Conservation (phyloP, 2,329 filamentous ascomycete genomes). For the Neoarthrinium moseri region DNA sequence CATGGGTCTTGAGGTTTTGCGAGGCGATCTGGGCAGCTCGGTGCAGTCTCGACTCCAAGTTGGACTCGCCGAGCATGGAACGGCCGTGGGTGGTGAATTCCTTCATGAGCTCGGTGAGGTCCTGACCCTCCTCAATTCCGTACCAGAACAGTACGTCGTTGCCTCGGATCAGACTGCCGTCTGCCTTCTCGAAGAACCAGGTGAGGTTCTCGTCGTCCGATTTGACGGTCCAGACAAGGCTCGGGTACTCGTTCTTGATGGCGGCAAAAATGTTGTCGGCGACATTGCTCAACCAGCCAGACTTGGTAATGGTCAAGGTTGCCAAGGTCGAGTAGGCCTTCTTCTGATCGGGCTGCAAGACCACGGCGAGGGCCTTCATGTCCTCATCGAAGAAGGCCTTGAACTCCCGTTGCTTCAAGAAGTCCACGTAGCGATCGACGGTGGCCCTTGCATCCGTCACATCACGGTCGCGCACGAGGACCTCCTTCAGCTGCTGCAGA, state of each 20-base stretch:
- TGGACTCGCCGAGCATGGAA: constrained; percentile 85
- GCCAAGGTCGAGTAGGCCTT: constrained; percentile 77
- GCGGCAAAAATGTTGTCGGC: constrained; percentile 93
- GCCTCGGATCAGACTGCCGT: constrained; percentile 82
- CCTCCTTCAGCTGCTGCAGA: constrained; percentile 73
- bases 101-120: constrained; percentile 51
- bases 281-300: constrained; percentile 91
- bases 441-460: constrained; percentile 79
- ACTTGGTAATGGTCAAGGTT: constrained; percentile 89
- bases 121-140: constrained; percentile 60
- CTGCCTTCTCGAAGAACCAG: constrained; percentile 97
- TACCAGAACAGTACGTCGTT: constrained; percentile 97
- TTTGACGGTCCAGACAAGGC: constrained; percentile 94
- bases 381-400: constrained; percentile 92
- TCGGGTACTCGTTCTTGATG: constrained; percentile 90
- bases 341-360: constrained; percentile 69
- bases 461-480: constrained; percentile 78
- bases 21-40: constrained; percentile 71
- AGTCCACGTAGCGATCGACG: constrained; percentile 83
- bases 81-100: constrained; percentile 82
- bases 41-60: constrained; percentile 82
- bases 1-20: constrained; percentile 41
- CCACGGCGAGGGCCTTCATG: constrained; percentile 89
- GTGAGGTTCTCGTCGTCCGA: constrained; percentile 94
- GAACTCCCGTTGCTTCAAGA: constrained; percentile 75